phyloP scores from a whole-genome alignment of 2,329 filamentous ascomycete species.

The Endocalyx cinctus region DNA sequence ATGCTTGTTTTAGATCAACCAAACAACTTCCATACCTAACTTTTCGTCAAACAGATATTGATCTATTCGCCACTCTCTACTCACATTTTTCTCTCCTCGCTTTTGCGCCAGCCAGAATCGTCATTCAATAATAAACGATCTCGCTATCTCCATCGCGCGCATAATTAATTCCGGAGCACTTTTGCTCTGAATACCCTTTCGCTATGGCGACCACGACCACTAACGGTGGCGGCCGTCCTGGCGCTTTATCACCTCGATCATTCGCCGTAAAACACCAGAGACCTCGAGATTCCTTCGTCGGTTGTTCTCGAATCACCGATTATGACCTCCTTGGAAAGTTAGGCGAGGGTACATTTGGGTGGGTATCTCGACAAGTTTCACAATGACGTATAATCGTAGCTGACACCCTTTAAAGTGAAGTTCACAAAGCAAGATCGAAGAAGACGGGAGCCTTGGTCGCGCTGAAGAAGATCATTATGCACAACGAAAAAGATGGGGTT shows the following conservation, averaged over 20 bases:
- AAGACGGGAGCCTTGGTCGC: conserved; percentile 74
- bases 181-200: background rate
- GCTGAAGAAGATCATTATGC: conserved; percentile 98
- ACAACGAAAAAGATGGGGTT: conserved; percentile 96
- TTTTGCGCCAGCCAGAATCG: too few species aligned
- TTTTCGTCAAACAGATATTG: too few species aligned
- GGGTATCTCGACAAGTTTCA: conserved; percentile 30
- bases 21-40: too few species aligned
- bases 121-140: too few species aligned
- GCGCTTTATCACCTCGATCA: conserved; percentile 46
- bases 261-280: conserved; percentile 55
- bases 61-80: too few species aligned
- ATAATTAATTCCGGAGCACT: too few species aligned
- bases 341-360: conserved; percentile 94
- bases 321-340: conserved; percentile 80
- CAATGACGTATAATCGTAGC: conserved; percentile 12
- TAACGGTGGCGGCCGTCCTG: conserved; percentile 15
- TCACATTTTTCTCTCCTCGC: too few species aligned
- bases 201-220: conserved; percentile 12
- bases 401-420: conserved; percentile 56
- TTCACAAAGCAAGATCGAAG: conserved; percentile 80
- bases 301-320: conserved; percentile 77
- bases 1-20: too few species aligned
- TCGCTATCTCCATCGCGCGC: too few species aligned
- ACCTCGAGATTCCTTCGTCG: conserved; percentile 62